Base-by-base conservation (phyloP, 768 basidiomycete species). In the Neoboletus magnificus region DNA sequence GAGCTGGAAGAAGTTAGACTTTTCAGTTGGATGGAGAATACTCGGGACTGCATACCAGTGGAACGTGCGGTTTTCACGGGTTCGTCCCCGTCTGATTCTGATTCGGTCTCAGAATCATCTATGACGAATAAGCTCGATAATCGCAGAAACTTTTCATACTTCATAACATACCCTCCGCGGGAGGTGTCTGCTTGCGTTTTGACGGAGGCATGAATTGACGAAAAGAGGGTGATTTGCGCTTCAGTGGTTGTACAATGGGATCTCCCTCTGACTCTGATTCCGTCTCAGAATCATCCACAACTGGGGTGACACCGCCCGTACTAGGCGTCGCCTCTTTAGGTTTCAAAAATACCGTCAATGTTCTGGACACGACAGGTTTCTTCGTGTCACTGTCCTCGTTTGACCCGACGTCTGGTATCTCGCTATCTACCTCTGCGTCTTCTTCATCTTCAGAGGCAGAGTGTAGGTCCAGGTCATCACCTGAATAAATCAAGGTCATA, bases 391-490 rank as follows among this genome's bases (percentile, higher is more conserved):
- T 67, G 41, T 66, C 68, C 36, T 62, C 59, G 35, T 64, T 58
- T 20, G 62, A 61, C 27, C 58, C 61, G 12, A 36, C 30, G 33
- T 64, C 61, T 5, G 58, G 52, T 9, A 56, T 59, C 4, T 65
- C 61, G 20, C 65, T 70, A 9, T 56, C 61, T 9, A 62, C 62
- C 8, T 59, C 66, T 33, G 58, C 50, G 8, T 0, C 36, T 37
- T 65, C 62, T 4, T 70, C 70, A 18, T 71, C 66, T 59, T 83
- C 82, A 9, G 79, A 80, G 22, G 76, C 82, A 27, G 82, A 83
- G 30, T 81, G 79, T 18, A 84, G 62, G 37, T 77, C 77, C 37
- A 85, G 60, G 42, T 78, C 73, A 54, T 73, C 63, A 8, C 68
- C 79, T 76, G 55, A 45, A 62, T 2, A 22, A 36, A 54, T 16